Evolutionary conservation across 345 rosid species (phyloP).

Genomic region (Aurinia saxatilis): DNA sequence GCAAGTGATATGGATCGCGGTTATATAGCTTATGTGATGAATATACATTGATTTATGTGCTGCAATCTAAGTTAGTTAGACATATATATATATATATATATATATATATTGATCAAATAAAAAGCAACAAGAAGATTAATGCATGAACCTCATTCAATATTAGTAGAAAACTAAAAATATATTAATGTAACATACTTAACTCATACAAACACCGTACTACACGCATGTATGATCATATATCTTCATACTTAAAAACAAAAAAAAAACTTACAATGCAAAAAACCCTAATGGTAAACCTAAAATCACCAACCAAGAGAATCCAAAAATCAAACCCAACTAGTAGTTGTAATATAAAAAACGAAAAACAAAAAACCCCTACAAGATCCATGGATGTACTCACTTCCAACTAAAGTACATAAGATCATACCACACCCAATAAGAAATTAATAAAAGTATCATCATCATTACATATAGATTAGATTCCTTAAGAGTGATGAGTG

Average conservation of each 20-base stretch:
- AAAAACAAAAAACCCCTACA: not conserved
- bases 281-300: conserved; percentile 13
- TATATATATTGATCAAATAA: not conserved
- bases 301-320: conserved; percentile 20
- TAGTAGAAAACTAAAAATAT: not conserved
- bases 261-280: not conserved
- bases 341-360: not conserved
- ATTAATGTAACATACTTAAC: not conserved
- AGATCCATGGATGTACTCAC: conserved; percentile 10
- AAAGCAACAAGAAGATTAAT: not conserved
- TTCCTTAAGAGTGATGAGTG: not conserved
- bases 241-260: conserved; percentile 13
- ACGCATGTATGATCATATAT: conserved; percentile 3
- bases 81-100: too few relatives aligned
- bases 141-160: not conserved
- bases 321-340: conserved; percentile 12
- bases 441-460: not conserved
- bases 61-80: not conserved
- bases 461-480: conserved; percentile 4
- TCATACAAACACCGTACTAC: conserved; percentile 3
- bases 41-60: not conserved
- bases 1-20: not conserved
- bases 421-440: conserved; percentile 21
- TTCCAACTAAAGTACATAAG: conserved; percentile 19
- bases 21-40: not conserved